A percentile compares a stretch with the other conserved stretches of the same genome.
Evolutionary conservation across 108 stramenopile genomes (phyloP).

Genomic region (Cylindrotheca closterium): DNA sequence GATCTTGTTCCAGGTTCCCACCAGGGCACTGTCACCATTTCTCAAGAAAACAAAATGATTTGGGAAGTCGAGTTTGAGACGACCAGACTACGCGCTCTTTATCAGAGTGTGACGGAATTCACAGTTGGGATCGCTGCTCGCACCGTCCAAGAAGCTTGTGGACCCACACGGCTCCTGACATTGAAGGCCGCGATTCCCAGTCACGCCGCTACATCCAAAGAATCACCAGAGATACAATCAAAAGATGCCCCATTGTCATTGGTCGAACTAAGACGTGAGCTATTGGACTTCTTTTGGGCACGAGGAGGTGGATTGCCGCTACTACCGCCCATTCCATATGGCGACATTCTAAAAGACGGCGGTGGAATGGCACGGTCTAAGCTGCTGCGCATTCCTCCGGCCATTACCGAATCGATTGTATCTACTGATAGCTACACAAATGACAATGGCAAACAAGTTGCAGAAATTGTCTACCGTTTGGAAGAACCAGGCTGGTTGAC

Average conservation of each 20-base stretch:
- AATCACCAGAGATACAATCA: conserved; percentile 1
- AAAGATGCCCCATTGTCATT: conserved; percentile 27
- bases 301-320: conserved; percentile 44
- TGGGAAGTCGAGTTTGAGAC: conserved; percentile 43
- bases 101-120: conserved; percentile 31
- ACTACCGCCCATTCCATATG: conserved; percentile 33
- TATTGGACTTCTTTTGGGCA: conserved; percentile 40
- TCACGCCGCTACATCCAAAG: not conserved
- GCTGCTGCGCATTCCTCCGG: conserved; percentile 39
- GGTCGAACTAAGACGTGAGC: conserved; percentile 24
- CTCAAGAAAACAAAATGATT: conserved; percentile 24
- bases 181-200: conserved; percentile 10
- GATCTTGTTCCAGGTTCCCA: conserved; percentile 38
- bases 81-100: conserved; percentile 18
- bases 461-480: conserved; percentile 22
- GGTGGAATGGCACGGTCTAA: conserved; percentile 22
- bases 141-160: conserved; percentile 29
- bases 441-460: not conserved
- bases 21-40: conserved; percentile 31
- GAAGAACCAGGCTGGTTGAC: conserved; percentile 43
- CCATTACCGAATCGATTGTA: conserved; percentile 25
- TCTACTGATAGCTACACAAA: not conserved
- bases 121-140: conserved; percentile 34
- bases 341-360: conserved; percentile 21
- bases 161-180: conserved; percentile 21